phyloP scores from a whole-genome alignment of 371 early-diverging fungal genomes.

The Parasitella parasitica region DNA sequence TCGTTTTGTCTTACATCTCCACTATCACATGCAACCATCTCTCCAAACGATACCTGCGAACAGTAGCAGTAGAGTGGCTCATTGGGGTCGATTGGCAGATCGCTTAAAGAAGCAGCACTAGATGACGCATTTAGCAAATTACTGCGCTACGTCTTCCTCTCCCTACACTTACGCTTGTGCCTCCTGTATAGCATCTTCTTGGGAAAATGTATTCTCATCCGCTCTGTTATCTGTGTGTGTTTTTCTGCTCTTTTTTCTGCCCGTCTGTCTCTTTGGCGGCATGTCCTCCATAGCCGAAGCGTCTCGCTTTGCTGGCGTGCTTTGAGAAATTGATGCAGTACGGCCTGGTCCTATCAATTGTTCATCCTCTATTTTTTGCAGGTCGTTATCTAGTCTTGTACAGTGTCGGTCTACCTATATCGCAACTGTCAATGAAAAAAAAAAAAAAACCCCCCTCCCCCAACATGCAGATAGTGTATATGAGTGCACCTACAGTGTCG shows the following conservation, averaged over 20 bases:
- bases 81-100: conserved; percentile 91
- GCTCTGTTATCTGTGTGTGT: not conserved
- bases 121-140: not conserved
- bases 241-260: not conserved
- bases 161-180: conserved; percentile 37
- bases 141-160: not conserved
- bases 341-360: conserved; percentile 70
- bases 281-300: not conserved
- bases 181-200: conserved; percentile 34
- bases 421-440: not conserved
- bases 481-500: conserved; percentile 67
- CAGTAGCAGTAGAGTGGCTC: conserved; percentile 96
- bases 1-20: conserved; percentile 66
- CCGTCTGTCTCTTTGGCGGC: not conserved
- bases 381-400: conserved; percentile 85
- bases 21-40: conserved; percentile 97
- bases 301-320: not conserved
- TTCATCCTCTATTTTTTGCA: conserved; percentile 88
- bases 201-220: conserved; percentile 17
- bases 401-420: conserved; percentile 88
- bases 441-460: too few relatives aligned
- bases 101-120: conserved; percentile 51
- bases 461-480: not conserved
- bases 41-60: conserved; percentile 91
- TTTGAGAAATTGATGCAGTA: not conserved